phyloP scores from a whole-genome alignment of 352 stramenopile species.

The Globisporangium lucens region DNA sequence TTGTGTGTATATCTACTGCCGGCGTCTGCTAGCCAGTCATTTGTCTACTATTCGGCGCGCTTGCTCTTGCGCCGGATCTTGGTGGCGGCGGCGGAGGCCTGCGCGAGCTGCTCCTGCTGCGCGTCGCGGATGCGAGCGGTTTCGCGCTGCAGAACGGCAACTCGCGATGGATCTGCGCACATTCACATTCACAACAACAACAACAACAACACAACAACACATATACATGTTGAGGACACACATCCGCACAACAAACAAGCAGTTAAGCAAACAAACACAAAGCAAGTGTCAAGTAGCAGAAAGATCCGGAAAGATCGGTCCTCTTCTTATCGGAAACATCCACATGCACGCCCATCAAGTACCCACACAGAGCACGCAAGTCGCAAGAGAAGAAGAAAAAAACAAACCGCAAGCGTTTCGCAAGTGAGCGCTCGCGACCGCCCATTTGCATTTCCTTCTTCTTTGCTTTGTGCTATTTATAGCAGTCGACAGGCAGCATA shows the following conservation, averaged over 20 bases:
- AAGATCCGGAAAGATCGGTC: not conserved
- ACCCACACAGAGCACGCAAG: not conserved
- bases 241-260: conserved; percentile 4
- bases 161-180: conserved; percentile 45
- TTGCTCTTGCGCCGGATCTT: conserved; percentile 20
- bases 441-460: not conserved
- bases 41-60: not conserved
- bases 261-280: conserved; percentile 3
- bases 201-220: conserved; percentile 9
- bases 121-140: conserved; percentile 49
- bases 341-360: conserved; percentile 18
- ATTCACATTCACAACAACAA: conserved; percentile 13
- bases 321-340: not conserved
- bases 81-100: conserved; percentile 7
- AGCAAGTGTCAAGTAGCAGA: not conserved
- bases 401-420: not conserved
- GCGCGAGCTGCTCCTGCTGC: conserved; percentile 41
- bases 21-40: not conserved
- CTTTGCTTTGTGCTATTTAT: not conserved
- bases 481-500: not conserved
- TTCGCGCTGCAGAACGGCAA: conserved; percentile 53
- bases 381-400: not conserved
- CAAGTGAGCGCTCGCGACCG: conserved; percentile 9
- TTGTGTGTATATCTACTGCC: not conserved
- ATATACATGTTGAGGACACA: conserved; percentile 1